phyloP scores from a whole-genome alignment of 2,329 filamentous ascomycete genomes.

The Phyllosticta paracitricarpa region DNA sequence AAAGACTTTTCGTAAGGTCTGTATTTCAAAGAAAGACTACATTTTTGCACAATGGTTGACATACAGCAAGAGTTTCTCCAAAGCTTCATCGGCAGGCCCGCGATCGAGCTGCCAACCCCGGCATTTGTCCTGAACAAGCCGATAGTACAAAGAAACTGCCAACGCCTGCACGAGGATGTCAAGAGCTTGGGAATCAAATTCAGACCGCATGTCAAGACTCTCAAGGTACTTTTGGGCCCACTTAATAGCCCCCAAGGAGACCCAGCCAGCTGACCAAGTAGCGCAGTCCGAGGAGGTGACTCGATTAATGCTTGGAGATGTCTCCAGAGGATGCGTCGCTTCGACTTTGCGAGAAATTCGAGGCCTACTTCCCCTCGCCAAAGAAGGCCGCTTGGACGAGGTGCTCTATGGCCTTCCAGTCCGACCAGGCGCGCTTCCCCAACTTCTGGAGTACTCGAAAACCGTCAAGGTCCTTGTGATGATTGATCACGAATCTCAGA shows the following conservation, averaged over 20 bases:
- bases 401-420: constrained; percentile 9
- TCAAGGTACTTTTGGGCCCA: not conserved
- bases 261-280: not conserved
- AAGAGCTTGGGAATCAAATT: constrained; percentile 8
- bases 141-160: constrained; percentile 4
- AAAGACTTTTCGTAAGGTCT: too few species aligned
- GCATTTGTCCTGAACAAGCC: constrained; percentile 9
- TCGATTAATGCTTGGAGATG: constrained; percentile 6
- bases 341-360: constrained; percentile 7
- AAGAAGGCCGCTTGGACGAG: constrained; percentile 1
- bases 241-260: not conserved
- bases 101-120: constrained; percentile 8
- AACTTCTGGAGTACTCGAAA: not conserved
- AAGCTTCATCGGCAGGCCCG: constrained; percentile 6
- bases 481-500: constrained; percentile 7
- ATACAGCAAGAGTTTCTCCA: constrained; percentile 3
- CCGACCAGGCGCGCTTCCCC: constrained; percentile 3
- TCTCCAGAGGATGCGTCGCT: not conserved
- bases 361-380: constrained; percentile 4
- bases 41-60: constrained; percentile 1
- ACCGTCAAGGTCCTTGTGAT: constrained; percentile 5
- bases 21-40: not conserved
- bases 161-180: constrained; percentile 6
- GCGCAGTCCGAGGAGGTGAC: constrained; percentile 8
- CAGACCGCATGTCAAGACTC: constrained; percentile 9